A percentile compares a stretch with the other conserved stretches of the same genome.
phyloP scores from a whole-genome alignment of 129 eudicot genomes.

The Pseudognaphalium luteoalbum region DNA sequence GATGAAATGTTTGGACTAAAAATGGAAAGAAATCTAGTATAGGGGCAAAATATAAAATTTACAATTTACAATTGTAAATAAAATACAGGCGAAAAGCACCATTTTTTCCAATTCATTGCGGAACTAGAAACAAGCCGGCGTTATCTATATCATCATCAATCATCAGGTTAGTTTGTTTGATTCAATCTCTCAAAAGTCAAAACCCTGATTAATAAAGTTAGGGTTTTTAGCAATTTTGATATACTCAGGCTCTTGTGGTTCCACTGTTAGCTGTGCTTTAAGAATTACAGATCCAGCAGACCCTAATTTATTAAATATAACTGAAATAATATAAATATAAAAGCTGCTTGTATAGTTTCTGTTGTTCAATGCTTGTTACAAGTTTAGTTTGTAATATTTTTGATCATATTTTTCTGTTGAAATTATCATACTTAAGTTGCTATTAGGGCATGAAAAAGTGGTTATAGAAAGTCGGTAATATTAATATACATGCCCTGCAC shows the following conservation, averaged over 20 bases:
- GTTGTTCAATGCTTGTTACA: neutral
- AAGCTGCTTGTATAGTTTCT: neutral
- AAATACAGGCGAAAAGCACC: neutral
- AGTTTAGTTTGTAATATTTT: no score
- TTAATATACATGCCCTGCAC: no score
- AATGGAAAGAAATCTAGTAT: neutral
- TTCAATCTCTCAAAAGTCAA: neutral
- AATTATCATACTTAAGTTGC: neutral
- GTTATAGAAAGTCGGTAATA: neutral
- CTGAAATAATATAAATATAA: no score
- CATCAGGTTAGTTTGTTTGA: neutral
- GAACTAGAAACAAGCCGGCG: neutral
- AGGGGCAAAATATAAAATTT: neutral
- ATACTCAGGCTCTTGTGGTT: neutral
- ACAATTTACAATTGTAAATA: neutral
- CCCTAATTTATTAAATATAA: neutral
- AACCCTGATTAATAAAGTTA: neutral
- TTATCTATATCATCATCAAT: neutral
- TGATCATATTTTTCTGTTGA: neutral
- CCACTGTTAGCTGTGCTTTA: neutral
- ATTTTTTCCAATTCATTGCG: neutral
- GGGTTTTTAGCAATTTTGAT: neutral
- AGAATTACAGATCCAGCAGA: neutral
- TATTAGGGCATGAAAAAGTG: neutral
- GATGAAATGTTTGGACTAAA: neutral